phyloP scores from a whole-genome alignment of 352 stramenopile species.

The Phytophthora hibernalis region DNA sequence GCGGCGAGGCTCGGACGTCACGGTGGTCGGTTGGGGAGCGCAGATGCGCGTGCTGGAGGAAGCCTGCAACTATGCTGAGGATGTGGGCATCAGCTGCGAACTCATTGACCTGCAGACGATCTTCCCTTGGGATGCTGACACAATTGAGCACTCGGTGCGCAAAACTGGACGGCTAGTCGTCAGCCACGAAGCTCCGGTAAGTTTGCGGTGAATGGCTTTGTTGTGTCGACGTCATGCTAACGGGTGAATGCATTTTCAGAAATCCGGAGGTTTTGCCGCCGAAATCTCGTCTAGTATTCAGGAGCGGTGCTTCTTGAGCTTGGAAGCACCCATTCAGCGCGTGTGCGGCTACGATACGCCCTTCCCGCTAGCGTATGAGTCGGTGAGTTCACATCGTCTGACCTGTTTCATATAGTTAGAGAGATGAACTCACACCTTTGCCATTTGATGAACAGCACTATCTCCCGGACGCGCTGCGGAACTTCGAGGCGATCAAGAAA shows the following conservation, averaged over 20 bases:
- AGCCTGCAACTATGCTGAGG: constrained; percentile 87
- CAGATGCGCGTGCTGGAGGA: constrained; percentile 90
- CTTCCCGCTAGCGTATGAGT: constrained; percentile 97
- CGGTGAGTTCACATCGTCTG: constrained; percentile 46
- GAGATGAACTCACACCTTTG: not conserved
- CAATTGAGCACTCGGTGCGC: constrained; percentile 94
- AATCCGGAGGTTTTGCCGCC: constrained; percentile 94
- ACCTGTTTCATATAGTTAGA: not conserved
- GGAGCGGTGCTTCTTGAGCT: constrained; percentile 94
- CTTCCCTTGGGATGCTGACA: constrained; percentile 96
- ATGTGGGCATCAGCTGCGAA: constrained; percentile 96
- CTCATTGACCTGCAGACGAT: constrained; percentile 99
- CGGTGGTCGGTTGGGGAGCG: constrained; percentile 95
- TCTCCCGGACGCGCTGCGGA: constrained; percentile 94
- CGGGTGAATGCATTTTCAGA: constrained; percentile 37
- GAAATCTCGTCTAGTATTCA: constrained; percentile 96
- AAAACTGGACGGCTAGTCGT: constrained; percentile 98
- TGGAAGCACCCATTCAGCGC: constrained; percentile 96
- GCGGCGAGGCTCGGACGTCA: constrained; percentile 92
- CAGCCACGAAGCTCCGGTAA: constrained; percentile 96
- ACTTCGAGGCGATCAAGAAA: constrained; percentile 96
- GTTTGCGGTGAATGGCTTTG: constrained; percentile 27
- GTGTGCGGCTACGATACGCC: constrained; percentile 97
- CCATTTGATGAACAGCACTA: constrained; percentile 71
- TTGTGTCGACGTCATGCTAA: constrained; percentile 9